Conservation (phyloP, 352 stramenopile genomes). For the Phytophthora macrochlamydospora region DNA sequence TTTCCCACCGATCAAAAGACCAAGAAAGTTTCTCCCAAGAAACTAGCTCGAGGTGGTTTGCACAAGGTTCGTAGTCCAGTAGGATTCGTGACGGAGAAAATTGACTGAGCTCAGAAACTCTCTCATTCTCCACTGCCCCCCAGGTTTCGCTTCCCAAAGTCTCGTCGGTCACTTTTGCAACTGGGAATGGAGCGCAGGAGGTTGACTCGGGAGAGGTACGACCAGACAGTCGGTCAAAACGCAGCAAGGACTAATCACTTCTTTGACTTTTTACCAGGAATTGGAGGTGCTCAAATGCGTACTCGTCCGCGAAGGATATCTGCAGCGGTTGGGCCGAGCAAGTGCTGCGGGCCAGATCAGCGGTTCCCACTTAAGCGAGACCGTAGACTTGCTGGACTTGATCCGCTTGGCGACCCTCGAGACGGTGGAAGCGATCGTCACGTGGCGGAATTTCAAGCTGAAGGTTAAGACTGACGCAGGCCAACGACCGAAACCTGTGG, state of each 20-base stretch:
- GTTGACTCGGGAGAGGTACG: constrained; percentile 62
- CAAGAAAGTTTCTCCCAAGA: constrained; percentile 23
- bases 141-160: constrained; percentile 44
- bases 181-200: constrained; percentile 23
- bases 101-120: neutral
- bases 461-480: constrained; percentile 7
- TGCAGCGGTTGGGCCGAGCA: constrained; percentile 69
- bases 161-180: constrained; percentile 38
- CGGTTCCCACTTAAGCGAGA: constrained; percentile 62
- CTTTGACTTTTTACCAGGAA: constrained; percentile 42
- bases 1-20: constrained; percentile 35
- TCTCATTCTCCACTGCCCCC: constrained; percentile 3
- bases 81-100: no score
- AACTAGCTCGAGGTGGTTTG: constrained; percentile 1
- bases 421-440: constrained; percentile 80
- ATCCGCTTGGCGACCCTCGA: constrained; percentile 88
- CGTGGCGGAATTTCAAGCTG: constrained; percentile 64
- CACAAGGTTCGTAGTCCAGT: constrained; percentile 15
- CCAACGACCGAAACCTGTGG: constrained; percentile 8
- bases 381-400: constrained; percentile 88
- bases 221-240: neutral
- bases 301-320: constrained; percentile 88
- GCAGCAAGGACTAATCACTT: no score
- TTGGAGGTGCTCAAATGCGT: constrained; percentile 91
- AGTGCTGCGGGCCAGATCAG: constrained; percentile 47